Base-by-base conservation (phyloP, 768 basidiomycete genomes). In the Mrakia hoshinonis region DNA sequence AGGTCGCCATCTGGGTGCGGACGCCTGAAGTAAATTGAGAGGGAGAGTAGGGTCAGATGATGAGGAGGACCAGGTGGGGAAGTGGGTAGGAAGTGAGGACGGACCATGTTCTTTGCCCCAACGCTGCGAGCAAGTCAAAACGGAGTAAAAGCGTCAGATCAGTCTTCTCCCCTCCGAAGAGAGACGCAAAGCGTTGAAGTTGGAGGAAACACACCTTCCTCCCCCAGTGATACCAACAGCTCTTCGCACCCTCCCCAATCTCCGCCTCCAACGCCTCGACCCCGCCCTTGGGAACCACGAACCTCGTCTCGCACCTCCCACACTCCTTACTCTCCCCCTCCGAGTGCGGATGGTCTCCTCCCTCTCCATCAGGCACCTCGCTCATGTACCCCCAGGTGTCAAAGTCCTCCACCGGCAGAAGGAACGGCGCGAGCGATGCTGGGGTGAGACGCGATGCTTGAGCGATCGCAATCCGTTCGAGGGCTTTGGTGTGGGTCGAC, bases 151-250 rank as follows among this genome's bases (percentile, higher is more conserved):
- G 26, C 26, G 26, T 1, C 9, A 55, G 24, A 31, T n/a, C 52
- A 6, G 20, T 31, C 26, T 29, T 24, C 12, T 18, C 26, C 13
- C 10, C 46, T 10, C 10, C 10, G 10, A 47, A 47, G 20, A 47
- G 46, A 20, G 46, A 47, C 29, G 26, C 1, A 31, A 3, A 49
- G 22, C 26, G 29, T 24, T 26, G 10, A 31, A 55, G 54, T 4
- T 55, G n/a, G n/a, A n/a, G n/a, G n/a, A 3, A 10, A 47, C 46
- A 47, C 10, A 55, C 54, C 54, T 85, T 81, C 75, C 84, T 87
- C 0, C 92, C 94, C 88, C 89, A 92, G 79, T 97, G 95, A 77
- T 85, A 87, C 0, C 83, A 80, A 77, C 95, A 98, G 74, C 88
- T 84, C 54, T 26, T 55, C 54, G 9, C 20, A 4, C 5, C 2